Base-by-base conservation (phyloP, 495 filamentous ascomycete genomes). In the Aspergillus avenaceus region DNA sequence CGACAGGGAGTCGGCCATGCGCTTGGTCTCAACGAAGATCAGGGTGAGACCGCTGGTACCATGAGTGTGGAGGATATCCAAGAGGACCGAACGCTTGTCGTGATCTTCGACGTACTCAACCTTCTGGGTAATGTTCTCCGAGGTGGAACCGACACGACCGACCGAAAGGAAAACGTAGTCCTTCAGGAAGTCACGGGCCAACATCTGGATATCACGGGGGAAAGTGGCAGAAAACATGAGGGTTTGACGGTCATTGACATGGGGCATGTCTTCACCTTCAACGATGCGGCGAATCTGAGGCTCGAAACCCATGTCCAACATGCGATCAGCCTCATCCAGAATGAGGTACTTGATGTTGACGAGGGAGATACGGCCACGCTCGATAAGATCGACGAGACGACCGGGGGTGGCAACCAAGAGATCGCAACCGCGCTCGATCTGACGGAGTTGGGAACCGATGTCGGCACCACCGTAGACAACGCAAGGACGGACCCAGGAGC, bases 251-350 rank as follows among this genome's bases (percentile, higher is more conserved):
- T 78, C 72, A 50, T 87, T 76, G 53, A 90, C 88, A 38, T 74
- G 71, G 28, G 95, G 93, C 93, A 97, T 97, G 64, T 98, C 93
- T 73, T 96, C 93, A 53, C 88, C 89, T 72, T 98, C 91, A 21
- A 98, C 91, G 59, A 98, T 97, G 57, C 93, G 87, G 56, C 93
- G 91, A 67, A 98, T 97, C 72, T 98, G 93, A 60, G 93, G 93
- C 78, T 98, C 93, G 80, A 98, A 98, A 87, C 93, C 93, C 93
- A 98, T 97, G 77, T 98, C 93, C 80, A 98, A 76, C 93, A 98
- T 97, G 70, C 95, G 95, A 77, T 98, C 93, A 69, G 93, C 93
- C 80, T 98, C 93, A 60, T 98, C 93, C 29, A 98, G 87, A 56
- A 98, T 88, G n/a, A 98, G 79, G 64, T 97, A 98, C 74, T 96